Base-by-base conservation (phyloP, 2,329 filamentous ascomycete species). In the Tothia fuscella region DNA sequence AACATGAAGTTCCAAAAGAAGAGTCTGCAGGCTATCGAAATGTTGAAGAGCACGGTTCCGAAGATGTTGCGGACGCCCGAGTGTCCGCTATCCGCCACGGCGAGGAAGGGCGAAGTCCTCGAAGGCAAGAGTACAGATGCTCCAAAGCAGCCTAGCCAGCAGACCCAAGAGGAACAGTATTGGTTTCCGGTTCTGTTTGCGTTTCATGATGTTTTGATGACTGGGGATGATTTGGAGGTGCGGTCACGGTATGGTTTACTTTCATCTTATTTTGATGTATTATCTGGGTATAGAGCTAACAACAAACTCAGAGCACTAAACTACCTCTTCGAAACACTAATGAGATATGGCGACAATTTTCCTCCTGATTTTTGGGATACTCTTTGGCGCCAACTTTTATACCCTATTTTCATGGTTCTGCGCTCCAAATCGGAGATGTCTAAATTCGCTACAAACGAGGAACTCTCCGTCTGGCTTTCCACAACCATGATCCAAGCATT, bases 401-500 rank as follows among this genome's bases (percentile, higher is more conserved):
- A 94, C 52, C 93, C 91, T 1, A 99, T 98, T 51, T 99, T 99
- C 65, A 88, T 96, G 73, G 93, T 98, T 2, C 65, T 99, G 32
- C 87, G 93, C 50, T 95, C 91, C 14, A 86, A 91, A 49, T 93
- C 89, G 0, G 91, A 98, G 59, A 93, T 96, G 82, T 81, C 81
- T 20, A 95, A 95, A 55, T 88, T 89, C 12, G 74, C 89, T 26
- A 96, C 89, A 54, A 88, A 95, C 53, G 93, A 98, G 61, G 91
- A 98, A 56, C 71, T 96, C 16, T 96, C 91, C 0, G 91, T 99
- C 2, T 99, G 91, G 91, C 71, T 99, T 19, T 96, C 91, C 1
- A 98, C 91, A 0, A 99, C 91, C 6, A 95, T 99, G 85, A 98
- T 99, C 30, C 91, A 99, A 60, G 91, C 91, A 2, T 68, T 99